Evolutionary conservation across 108 stramenopile genomes (phyloP).

Genomic region (Pseudonitzschia delicatissima): DNA sequence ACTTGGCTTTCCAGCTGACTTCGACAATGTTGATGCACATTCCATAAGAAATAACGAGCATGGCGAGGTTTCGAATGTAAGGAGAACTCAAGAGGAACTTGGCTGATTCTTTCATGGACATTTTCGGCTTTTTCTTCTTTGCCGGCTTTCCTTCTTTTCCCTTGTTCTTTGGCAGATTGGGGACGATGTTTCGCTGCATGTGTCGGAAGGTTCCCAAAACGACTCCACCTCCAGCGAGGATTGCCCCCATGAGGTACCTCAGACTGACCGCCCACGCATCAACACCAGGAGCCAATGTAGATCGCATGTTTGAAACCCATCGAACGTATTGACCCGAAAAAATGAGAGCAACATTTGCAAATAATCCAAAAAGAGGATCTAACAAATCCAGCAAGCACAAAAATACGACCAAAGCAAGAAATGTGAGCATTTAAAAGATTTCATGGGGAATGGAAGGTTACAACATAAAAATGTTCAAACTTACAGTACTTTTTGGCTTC

Average conservation of each 20-base stretch:
- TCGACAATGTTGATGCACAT: conserved; percentile 99
- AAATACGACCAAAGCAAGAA: background rate
- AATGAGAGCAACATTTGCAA: conserved; percentile 95
- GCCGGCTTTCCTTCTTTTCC: conserved; percentile 54
- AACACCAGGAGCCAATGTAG: conserved; percentile 77
- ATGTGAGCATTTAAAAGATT: conserved; percentile 3
- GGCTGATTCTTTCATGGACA: conserved; percentile 87
- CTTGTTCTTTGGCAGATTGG: conserved; percentile 24
- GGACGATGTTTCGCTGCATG: conserved; percentile 90
- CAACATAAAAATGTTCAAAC: conserved; percentile 20
- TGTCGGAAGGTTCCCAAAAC: conserved; percentile 78
- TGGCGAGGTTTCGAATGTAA: conserved; percentile 92
- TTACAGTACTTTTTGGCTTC: conserved; percentile 96
- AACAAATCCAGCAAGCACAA: conserved; percentile 4
- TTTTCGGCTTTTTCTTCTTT: conserved; percentile 81
- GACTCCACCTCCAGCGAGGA: conserved; percentile 77
- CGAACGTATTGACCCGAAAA: conserved; percentile 95
- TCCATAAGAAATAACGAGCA: conserved; percentile 95
- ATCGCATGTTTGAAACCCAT: conserved; percentile 84
- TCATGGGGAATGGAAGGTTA: background rate
- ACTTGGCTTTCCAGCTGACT: conserved; percentile 98
- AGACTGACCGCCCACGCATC: conserved; percentile 93
- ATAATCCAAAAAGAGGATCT: conserved; percentile 95
- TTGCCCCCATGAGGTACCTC: conserved; percentile 93
- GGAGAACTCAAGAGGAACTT: conserved; percentile 87